Base-by-base conservation (phyloP, 1,139 yeast species). In the Geotrichum carabidarum region DNA sequence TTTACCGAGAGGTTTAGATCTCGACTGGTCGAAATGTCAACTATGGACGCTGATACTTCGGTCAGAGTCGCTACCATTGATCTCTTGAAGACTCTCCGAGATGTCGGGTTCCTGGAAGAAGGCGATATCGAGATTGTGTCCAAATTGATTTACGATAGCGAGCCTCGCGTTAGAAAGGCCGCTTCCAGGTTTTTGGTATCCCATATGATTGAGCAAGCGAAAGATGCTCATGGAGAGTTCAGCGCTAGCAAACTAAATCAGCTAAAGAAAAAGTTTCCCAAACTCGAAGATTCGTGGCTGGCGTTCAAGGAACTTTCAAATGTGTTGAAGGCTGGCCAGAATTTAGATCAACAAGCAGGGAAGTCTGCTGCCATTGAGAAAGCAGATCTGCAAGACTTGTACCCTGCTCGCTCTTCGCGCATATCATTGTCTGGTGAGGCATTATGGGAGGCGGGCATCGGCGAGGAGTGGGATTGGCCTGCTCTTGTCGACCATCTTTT, bases 1-100 rank as follows among this genome's bases (percentile, higher is more conserved):
- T 87, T 88, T 66, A 80, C 89, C 4, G 89, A 84, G 57, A 72
- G 86, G 56, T 86, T 84, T 66, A 82, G 84, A 62, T 69, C 71
- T 4, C 83, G 88, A 62, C 67, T 90, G 27, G 71, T 86, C 15
- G 84, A 83, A 54, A 85, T 89, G 65, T 80, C 82, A 0, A 64
- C 73, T 27, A 70, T 71, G 51, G 87, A 83, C 62, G 68, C 76
- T 2, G 86, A 82, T 57, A 63, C 71, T 9, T 75, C 73, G 42
- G 88, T 85, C 0, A 78, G 84, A 60, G 66, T 74, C 17, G 68
- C 77, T 50, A 74, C 87, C 8, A 69, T 84, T 1, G 72, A 76
- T 12, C 72, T 88, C 1, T 71, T 87, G 22, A 72, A 76, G 30
- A 85, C 82, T 59, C 72, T 87, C 17, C 73, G 79, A 17, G 77